These are phyloP conservation scores for Xylaria venustula DNA, from an alignment of 495 filamentous ascomycete genomes.

Conservation along the genomic window DNA sequence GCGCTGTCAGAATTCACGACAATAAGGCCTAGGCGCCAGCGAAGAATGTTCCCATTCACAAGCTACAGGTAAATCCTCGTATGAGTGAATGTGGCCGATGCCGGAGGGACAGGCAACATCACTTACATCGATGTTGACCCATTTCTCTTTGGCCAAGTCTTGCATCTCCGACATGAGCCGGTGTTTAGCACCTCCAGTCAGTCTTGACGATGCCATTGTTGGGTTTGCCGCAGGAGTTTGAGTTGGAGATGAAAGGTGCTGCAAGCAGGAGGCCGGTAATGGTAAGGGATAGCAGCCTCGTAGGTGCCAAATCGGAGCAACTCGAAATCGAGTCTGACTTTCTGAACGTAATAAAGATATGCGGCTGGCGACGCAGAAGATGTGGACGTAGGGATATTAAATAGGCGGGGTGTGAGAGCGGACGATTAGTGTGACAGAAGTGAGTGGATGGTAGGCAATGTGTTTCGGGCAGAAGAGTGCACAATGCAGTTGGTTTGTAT, in stretches of 20 bases:
- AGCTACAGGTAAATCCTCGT: conserved; percentile 44
- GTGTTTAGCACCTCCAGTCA: conserved; percentile 59
- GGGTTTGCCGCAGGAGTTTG: neutral
- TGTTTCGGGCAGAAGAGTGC: conserved; percentile 4
- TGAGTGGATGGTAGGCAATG: neutral
- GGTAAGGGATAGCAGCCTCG: conserved; percentile 1
- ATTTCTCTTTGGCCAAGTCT: conserved; percentile 78
- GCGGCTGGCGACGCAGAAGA: too few species aligned
- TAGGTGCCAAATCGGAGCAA: neutral
- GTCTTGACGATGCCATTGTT: conserved; percentile 25
- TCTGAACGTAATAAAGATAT: too few species aligned
- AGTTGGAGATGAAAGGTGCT: neutral
- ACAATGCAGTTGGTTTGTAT: neutral
- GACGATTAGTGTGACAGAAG: neutral
- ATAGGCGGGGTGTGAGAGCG: neutral
- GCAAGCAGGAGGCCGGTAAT: too few species aligned
- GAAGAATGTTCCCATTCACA: conserved; percentile 72
- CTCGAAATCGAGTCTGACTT: neutral
- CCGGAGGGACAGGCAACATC: neutral
- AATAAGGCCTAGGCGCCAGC: conserved; percentile 85
- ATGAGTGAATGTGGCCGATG: conserved; percentile 10
- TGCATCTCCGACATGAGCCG: conserved; percentile 91
- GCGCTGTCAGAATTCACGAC: conserved; percentile 87
- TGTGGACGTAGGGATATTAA: neutral
- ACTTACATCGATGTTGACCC: conserved; percentile 82